A percentile compares a stretch with the other conserved stretches of the same genome.
Conservation (phyloP, 441 rosid genomes). For the Pelargonium myrrhifolium region DNA sequence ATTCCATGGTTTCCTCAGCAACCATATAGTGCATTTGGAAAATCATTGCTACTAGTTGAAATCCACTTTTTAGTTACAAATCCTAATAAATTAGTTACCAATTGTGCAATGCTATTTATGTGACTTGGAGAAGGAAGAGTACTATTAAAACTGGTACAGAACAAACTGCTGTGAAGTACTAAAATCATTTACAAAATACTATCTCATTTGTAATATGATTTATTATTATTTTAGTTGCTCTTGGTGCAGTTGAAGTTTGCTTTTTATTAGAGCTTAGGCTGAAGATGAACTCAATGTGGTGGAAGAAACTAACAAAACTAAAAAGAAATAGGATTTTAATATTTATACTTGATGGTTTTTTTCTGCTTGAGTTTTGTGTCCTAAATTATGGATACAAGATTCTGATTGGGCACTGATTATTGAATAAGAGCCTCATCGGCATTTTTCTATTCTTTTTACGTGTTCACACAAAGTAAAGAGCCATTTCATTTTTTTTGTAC, state of each 20-base stretch:
- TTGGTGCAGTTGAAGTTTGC: background rate
- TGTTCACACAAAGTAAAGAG: background rate
- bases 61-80: background rate
- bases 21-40: too few relatives aligned
- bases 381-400: background rate
- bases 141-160: background rate
- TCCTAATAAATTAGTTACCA: too few relatives aligned
- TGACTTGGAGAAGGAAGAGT: background rate
- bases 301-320: background rate
- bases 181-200: background rate
- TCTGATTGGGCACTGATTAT: background rate
- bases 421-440: background rate
- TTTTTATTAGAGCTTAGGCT: background rate
- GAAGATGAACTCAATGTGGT: background rate
- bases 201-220: background rate
- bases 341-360: background rate
- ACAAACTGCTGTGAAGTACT: background rate
- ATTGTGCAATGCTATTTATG: background rate
- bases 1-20: too few relatives aligned
- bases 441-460: background rate
- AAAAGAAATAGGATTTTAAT: background rate
- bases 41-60: too few relatives aligned
- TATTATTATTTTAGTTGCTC: background rate
- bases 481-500: background rate
- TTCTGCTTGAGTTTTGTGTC: background rate